Evolutionary conservation across 208 protist species (phyloP).

Genomic region (Trypanosoma vivax): DNA sequence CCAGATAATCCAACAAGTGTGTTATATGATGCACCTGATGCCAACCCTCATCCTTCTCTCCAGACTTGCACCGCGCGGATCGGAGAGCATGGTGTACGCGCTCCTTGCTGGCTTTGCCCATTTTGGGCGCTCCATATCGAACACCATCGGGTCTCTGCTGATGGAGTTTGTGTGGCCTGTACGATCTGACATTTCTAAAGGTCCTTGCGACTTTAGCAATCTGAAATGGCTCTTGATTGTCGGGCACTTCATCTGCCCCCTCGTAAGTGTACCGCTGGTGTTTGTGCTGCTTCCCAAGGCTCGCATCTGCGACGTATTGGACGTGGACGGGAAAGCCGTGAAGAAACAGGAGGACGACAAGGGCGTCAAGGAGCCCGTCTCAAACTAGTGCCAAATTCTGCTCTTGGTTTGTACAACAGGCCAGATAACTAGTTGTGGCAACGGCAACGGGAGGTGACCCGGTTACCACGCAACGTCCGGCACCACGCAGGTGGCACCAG

Average conservation of each 20-base stretch:
- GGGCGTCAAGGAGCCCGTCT: slow-evolving; percentile 7
- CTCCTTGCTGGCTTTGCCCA: slow-evolving; percentile 77
- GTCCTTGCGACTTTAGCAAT: slow-evolving; percentile 66
- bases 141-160: slow-evolving; percentile 36
- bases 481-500: no score
- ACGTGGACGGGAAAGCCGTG: slow-evolving; percentile 36
- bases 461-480: no score
- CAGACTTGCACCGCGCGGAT: slow-evolving; percentile 73
- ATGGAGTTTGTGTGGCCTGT: slow-evolving; percentile 57
- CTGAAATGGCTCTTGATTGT: slow-evolving; percentile 51
- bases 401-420: no score
- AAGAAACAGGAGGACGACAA: slow-evolving; percentile 13
- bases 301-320: slow-evolving; percentile 51
- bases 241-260: slow-evolving; percentile 41
- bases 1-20: slow-evolving; percentile 50
- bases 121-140: slow-evolving; percentile 47
- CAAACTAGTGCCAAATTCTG: no score
- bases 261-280: slow-evolving; percentile 45
- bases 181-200: slow-evolving; percentile 1
- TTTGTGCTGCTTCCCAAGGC: slow-evolving; percentile 53
- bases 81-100: slow-evolving; percentile 78
- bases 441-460: no score
- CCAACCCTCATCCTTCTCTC: slow-evolving; percentile 68
- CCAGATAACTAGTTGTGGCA: no score
- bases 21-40: slow-evolving; percentile 66